These are phyloP conservation scores for Ocimum tenuiflorum DNA, from an alignment of 257 asterid species.

Conservation along the genomic window DNA sequence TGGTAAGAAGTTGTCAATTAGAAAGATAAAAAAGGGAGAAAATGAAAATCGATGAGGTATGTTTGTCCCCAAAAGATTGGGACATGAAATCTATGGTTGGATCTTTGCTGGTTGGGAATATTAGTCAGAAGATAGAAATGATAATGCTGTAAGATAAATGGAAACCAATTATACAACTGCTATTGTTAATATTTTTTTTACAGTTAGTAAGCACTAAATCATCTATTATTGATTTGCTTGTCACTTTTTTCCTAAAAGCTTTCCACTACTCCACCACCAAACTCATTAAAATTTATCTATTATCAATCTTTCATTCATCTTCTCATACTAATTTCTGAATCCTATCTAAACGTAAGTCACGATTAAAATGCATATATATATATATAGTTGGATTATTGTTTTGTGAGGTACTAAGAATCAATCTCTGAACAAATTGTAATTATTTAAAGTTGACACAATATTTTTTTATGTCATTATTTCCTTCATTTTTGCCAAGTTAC, in stretches of 20 bases:
- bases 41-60: slow-evolving; percentile 26
- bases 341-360: too few species aligned
- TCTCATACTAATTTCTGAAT: background rate
- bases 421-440: background rate
- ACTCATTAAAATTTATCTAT: background rate
- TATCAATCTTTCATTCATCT: background rate
- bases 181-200: slow-evolving; percentile 1
- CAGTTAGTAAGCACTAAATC: slow-evolving; percentile 22
- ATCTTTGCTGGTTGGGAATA: slow-evolving; percentile 48
- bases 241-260: slow-evolving; percentile 3
- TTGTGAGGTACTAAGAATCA: background rate
- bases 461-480: too few species aligned
- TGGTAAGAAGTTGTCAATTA: slow-evolving; percentile 19
- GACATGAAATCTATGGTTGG: slow-evolving; percentile 61
- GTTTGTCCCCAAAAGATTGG: slow-evolving; percentile 63
- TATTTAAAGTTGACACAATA: too few species aligned
- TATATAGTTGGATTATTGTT: background rate
- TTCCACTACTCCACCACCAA: slow-evolving; percentile 3
- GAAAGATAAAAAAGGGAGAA: slow-evolving; percentile 18
- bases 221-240: background rate
- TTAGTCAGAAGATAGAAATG: slow-evolving; percentile 32
- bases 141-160: slow-evolving; percentile 19
- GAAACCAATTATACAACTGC: background rate
- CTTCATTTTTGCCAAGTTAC: too few species aligned
- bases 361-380: too few species aligned